These are phyloP conservation scores for Oenanthe sinensis DNA, from an alignment of 129 eudicot genomes.

Conservation along the genomic window DNA sequence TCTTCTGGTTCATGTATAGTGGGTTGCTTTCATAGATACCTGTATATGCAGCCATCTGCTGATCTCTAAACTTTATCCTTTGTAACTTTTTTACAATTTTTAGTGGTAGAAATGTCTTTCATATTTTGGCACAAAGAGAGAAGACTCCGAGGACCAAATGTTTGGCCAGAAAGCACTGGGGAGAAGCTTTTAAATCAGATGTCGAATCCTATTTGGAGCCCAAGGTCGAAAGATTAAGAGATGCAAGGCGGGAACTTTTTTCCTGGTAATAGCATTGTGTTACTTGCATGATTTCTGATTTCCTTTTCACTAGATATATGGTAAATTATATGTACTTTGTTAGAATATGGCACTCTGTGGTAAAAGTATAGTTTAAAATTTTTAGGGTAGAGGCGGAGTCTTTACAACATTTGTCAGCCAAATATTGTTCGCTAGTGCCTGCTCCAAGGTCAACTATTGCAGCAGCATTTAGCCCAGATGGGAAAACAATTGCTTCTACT, in stretches of 20 bases:
- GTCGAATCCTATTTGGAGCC: slow-evolving; percentile 21
- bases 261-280: slow-evolving; percentile 38
- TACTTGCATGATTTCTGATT: neutral
- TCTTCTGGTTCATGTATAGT: neutral
- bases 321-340: neutral
- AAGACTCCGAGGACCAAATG: slow-evolving; percentile 43
- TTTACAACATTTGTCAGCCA: slow-evolving; percentile 52
- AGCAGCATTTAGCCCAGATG: slow-evolving; percentile 75
- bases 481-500: slow-evolving; percentile 66
- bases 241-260: slow-evolving; percentile 50
- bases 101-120: slow-evolving; percentile 47
- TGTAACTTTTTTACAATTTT: neutral
- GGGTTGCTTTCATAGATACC: neutral
- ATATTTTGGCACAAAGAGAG: slow-evolving; percentile 49
- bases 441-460: slow-evolving; percentile 80
- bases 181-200: slow-evolving; percentile 21
- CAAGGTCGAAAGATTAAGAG: slow-evolving; percentile 31
- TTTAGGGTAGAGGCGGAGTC: slow-evolving; percentile 72
- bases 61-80: neutral
- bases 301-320: neutral
- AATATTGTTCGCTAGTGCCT: slow-evolving; percentile 56
- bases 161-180: slow-evolving; percentile 30
- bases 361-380: neutral
- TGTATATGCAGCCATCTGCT: neutral
- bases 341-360: neutral